These are phyloP conservation scores for Dillenia suffruticosa DNA, from an alignment of 164 flowering plant species.

Conservation along the genomic window DNA sequence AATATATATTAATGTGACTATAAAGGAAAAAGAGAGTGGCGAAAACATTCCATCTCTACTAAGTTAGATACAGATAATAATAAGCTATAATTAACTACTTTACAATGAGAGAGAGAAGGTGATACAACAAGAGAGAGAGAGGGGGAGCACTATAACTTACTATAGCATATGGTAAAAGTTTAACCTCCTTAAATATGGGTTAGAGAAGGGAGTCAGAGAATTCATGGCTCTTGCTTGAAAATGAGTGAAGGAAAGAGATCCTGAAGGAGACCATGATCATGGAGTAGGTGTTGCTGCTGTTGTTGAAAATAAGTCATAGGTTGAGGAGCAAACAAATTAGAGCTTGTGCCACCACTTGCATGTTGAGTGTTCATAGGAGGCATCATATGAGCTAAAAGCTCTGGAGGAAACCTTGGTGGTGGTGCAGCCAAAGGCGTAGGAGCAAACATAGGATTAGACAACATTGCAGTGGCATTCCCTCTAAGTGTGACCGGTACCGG, in stretches of 20 bases:
- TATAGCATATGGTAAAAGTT: too few species aligned
- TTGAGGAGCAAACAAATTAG: background rate
- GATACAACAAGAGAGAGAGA: too few species aligned
- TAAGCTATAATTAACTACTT: too few species aligned
- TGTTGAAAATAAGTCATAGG: constrained; percentile 7
- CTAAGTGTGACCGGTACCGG: constrained; percentile 66
- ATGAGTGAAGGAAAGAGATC: constrained; percentile 12
- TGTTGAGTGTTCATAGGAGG: constrained; percentile 17
- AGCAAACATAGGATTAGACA: constrained; percentile 35
- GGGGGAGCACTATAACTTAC: too few species aligned
- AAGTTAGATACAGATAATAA: too few species aligned
- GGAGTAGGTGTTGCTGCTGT: constrained; percentile 11
- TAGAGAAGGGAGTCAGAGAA: too few species aligned
- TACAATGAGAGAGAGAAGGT: too few species aligned
- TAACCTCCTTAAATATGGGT: too few species aligned
- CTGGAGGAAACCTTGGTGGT: constrained; percentile 31
- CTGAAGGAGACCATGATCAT: constrained; percentile 26
- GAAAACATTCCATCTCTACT: too few species aligned
- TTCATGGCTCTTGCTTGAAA: constrained; percentile 18
- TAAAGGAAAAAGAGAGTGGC: too few species aligned
- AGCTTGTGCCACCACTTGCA: constrained; percentile 6
- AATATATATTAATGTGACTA: too few species aligned
- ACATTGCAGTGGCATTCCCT: constrained; percentile 45
- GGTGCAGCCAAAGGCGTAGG: constrained; percentile 16
- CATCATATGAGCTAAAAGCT: constrained; percentile 29